Percentiles rank a stretch among this genome's conserved stretches.
Conservation (phyloP, 179 eudicot species). For the Beta corolliflora region DNA sequence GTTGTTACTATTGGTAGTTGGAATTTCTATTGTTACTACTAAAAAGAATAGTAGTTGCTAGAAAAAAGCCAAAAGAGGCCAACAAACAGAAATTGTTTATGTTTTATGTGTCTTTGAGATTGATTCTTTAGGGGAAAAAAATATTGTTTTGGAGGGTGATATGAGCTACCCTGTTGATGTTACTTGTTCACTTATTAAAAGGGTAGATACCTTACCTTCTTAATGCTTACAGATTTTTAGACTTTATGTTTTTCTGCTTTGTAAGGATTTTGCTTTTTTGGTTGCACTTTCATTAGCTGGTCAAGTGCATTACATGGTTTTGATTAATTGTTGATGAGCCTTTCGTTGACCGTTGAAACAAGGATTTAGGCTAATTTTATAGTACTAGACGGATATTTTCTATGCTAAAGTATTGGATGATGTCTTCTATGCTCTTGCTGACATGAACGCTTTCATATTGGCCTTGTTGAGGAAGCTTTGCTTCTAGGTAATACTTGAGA, state of each 20-base stretch:
- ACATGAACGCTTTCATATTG: background rate
- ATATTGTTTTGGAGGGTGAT: background rate
- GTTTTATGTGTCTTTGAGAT: background rate
- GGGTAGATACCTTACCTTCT: conserved; percentile 37
- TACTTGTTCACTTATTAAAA: conserved; percentile 32
- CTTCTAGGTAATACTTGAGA: background rate
- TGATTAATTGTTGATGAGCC: conserved; percentile 5
- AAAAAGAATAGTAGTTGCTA: conserved; percentile 24
- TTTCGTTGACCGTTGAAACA: conserved; percentile 5
- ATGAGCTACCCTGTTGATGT: conserved; percentile 35
- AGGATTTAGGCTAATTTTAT: background rate
- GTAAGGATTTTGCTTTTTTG: background rate
- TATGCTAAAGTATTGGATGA: background rate
- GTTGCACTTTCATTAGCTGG: background rate
- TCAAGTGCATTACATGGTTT: background rate
- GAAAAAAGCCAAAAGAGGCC: background rate
- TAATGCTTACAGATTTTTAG: conserved; percentile 15
- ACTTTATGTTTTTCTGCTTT: conserved; percentile 3
- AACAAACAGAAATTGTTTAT: background rate
- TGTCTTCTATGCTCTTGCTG: background rate
- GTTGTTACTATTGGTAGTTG: conserved; percentile 26
- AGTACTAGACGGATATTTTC: background rate
- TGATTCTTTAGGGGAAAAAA: background rate
- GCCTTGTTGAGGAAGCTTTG: conserved; percentile 7
- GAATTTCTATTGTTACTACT: conserved; percentile 14